Base-by-base conservation (phyloP, 345 rosid genomes). In the Laguncularia racemosa region DNA sequence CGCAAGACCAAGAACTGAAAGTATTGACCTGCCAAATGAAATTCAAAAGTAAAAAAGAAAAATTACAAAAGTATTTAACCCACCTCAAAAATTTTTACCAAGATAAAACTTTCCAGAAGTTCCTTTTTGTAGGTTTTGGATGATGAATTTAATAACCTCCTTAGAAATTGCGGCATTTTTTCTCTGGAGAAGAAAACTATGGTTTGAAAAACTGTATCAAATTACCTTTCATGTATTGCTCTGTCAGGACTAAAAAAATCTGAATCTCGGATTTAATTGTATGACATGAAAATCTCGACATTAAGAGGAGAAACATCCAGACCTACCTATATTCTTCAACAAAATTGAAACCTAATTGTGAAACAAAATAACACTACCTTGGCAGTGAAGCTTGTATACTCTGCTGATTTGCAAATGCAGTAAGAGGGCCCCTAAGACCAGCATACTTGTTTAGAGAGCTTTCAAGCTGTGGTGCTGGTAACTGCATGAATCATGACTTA, bases 401-500 rank as follows among this genome's bases (percentile, higher is more conserved):
- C 67, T 89, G 83, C 67, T 86, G 95, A 68, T 66, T 83, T 20
- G 86, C 86, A 67, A 77, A 89, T 45, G 79, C 75, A 46, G 91
- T 72, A 55, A 93, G 75, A 20, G 99, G 74, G 50, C 76, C 82
- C 73, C 85, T 80, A 63, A 93, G 84, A 67, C 73, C 78, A 55
- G 88, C 67, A 69, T 86, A 81, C 67, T 89, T 93, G 71, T 72
- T 87, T 72, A 89, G 65, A 60, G 84, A 71, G 72, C 79, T 83
- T 68, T 89, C 95, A 50, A 93, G 97, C 55, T 83, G 91, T 7
- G 84, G 79, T 40, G 91, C 74, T 14, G 96, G 99, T 74, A 93
- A 71, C 97, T 93, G 81, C 78, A 73, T 64, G 43, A 59, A 63
- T 63, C 59, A 55, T 59, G 26, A 47, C 40, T 33, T 33, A 1